Percentiles rank a stretch among this genome's conserved stretches.
Evolutionary conservation across 2,329 filamentous ascomycete species (phyloP).

Genomic region (Ascosphaera apis): DNA sequence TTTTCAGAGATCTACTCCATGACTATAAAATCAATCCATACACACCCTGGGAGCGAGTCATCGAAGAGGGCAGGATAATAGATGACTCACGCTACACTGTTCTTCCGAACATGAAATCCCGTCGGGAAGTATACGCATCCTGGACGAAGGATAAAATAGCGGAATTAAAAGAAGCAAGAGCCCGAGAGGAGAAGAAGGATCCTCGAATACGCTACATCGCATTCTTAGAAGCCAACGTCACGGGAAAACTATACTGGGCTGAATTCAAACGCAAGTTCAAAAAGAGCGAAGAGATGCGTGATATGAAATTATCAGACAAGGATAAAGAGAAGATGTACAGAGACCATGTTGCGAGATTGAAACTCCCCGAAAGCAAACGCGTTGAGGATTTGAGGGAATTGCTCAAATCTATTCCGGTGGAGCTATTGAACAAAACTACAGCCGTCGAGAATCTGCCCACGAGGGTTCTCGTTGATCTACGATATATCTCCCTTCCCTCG

Average conservation of each 20-base stretch:
- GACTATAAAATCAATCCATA: slow-evolving; percentile 70
- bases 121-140: slow-evolving; percentile 60
- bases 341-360: slow-evolving; percentile 23
- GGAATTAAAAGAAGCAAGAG: slow-evolving; percentile 45
- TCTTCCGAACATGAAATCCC: slow-evolving; percentile 54
- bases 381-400: slow-evolving; percentile 23
- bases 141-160: slow-evolving; percentile 65
- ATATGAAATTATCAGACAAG: slow-evolving; percentile 21
- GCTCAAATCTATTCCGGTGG: slow-evolving; percentile 20
- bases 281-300: slow-evolving; percentile 51
- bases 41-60: slow-evolving; percentile 70
- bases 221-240: slow-evolving; percentile 61
- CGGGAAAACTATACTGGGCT: slow-evolving; percentile 85
- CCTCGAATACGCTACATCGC: slow-evolving; percentile 61
- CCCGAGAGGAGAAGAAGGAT: slow-evolving; percentile 56
- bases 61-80: slow-evolving; percentile 60
- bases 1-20: slow-evolving; percentile 71
- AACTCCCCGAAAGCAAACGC: slow-evolving; percentile 21
- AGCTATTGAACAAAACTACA: slow-evolving; percentile 18
- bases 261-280: slow-evolving; percentile 86
- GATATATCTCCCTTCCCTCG: slow-evolving; percentile 19
- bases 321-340: slow-evolving; percentile 27
- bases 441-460: slow-evolving; percentile 18
- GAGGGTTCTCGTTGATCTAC: slow-evolving; percentile 20
- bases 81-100: slow-evolving; percentile 75